Evolutionary conservation across 1,284 basidiomycete species (phyloP), one percentile per base, ranked within the genome.

Genomic region (Rhodotorula sp.): DNA sequence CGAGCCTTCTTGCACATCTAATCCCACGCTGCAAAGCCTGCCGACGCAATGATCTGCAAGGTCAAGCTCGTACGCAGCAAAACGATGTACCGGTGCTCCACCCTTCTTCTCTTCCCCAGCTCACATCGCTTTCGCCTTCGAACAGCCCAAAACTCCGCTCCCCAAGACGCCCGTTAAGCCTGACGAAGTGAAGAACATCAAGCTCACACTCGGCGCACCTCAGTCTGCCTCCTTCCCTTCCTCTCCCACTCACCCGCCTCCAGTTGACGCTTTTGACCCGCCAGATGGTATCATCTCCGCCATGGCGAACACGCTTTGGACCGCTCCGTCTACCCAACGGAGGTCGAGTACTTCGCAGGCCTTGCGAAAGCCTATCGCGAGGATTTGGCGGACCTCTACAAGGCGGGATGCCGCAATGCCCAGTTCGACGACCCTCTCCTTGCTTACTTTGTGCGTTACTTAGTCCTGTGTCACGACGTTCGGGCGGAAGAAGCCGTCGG

Each of bases 271-370:
- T 22, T 34, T 24, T 50, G 30, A 34, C 28, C 52, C 4, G 28
- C 22, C 50, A 59, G 62, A 31, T 90, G 88, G 89, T 89, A 86
- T 79, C 88, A 89, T 78, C 84, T 89, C 62, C 85, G 78, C 24
- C 76, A 79, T 72, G 67, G 68, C 46, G 75, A 77, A 58, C 71
- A 78, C 66, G 86, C 87, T 2, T 88, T 87, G 76, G 83, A 85
- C 64, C 82, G 83, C 60, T 81, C 83, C 9, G 85, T 87, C 5
- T 90, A 89, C 78, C 81, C 83, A 44, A 85, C 83, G 75, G 86
- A 89, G 72, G 85, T 87, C 83, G 87, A 87, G 66, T 90, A 88
- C 80, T 90, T 90, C 77, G 83, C 85, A 61, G 90, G 90, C 78
- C 81, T 91, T 52, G 88, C 86, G 1, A 77, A 82, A 26, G 89